Evolutionary conservation across 2,329 filamentous ascomycete genomes (phyloP).

Genomic region (Fusarium keratoplasticum): DNA sequence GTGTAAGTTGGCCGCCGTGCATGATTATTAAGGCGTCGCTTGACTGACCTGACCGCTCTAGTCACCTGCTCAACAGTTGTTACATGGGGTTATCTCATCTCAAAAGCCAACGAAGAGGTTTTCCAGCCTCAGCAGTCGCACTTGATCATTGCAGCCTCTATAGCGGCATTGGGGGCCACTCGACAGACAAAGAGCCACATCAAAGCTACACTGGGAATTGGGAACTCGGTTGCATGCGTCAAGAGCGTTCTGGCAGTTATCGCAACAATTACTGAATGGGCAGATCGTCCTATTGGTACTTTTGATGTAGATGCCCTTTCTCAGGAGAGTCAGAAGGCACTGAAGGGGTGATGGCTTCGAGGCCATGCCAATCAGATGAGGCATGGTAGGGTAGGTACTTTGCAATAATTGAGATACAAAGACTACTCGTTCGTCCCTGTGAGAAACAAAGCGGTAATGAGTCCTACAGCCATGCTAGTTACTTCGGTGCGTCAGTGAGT

Average conservation of each 20-base stretch:
- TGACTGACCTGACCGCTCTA: not conserved
- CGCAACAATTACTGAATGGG: conserved; percentile 14
- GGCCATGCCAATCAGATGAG: not conserved
- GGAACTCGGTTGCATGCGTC: conserved; percentile 15
- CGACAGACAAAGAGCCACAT: conserved; percentile 27
- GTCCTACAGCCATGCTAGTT: conserved; percentile 85
- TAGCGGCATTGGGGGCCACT: conserved; percentile 16
- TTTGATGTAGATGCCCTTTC: conserved; percentile 22
- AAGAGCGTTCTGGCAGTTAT: conserved; percentile 8
- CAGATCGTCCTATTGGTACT: conserved; percentile 9
- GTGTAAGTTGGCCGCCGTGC: conserved; percentile 1
- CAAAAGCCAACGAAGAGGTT: conserved; percentile 22
- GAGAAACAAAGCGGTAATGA: conserved; percentile 71
- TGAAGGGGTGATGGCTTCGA: conserved; percentile 54
- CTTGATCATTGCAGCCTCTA: conserved; percentile 21
- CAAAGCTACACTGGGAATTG: conserved; percentile 19
- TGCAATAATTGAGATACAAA: not conserved
- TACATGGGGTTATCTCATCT: conserved; percentile 25
- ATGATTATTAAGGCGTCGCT: not conserved
- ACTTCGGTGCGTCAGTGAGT: conserved; percentile 74
- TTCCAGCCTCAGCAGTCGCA: conserved; percentile 20
- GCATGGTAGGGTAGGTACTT: not conserved
- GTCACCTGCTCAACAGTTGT: conserved; percentile 30
- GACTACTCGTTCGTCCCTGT: conserved; percentile 62
- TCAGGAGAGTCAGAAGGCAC: conserved; percentile 1